Evolutionary conservation across 805 yeast genomes (phyloP).

Genomic region (Ogataea salicorniae): DNA sequence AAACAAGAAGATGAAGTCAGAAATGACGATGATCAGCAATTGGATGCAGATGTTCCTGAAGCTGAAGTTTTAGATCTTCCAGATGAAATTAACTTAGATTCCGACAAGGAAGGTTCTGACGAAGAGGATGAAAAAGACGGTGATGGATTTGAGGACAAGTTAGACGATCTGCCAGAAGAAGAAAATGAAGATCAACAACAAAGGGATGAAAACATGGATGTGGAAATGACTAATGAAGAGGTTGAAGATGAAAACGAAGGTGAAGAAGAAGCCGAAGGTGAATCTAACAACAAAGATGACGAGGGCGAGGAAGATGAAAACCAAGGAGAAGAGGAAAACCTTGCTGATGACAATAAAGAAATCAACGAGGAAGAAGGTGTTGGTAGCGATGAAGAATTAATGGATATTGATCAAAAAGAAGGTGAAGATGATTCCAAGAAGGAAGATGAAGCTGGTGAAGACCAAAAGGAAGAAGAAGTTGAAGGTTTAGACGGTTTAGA

Average conservation of each 20-base stretch:
- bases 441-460: slow-evolving; percentile 32
- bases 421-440: slow-evolving; percentile 23
- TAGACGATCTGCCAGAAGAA: slow-evolving; percentile 17
- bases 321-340: slow-evolving; percentile 17
- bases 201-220: slow-evolving; percentile 14
- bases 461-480: slow-evolving; percentile 23
- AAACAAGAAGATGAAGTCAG: slow-evolving; percentile 77
- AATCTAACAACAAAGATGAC: slow-evolving; percentile 15
- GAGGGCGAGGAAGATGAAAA: slow-evolving; percentile 23
- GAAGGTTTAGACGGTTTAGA: slow-evolving; percentile 29
- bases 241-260: slow-evolving; percentile 24
- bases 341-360: slow-evolving; percentile 16
- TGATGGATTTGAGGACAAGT: slow-evolving; percentile 23
- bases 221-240: slow-evolving; percentile 28
- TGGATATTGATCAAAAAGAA: slow-evolving; percentile 19
- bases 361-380: slow-evolving; percentile 27
- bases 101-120: slow-evolving; percentile 57
- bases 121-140: slow-evolving; percentile 34
- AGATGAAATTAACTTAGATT: slow-evolving; percentile 85
- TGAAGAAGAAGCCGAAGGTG: slow-evolving; percentile 28
- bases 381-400: slow-evolving; percentile 29
- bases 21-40: slow-evolving; percentile 61
- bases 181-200: slow-evolving; percentile 23
- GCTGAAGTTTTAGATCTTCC: slow-evolving; percentile 85
- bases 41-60: slow-evolving; percentile 76